Percentiles rank a stretch among this genome's conserved stretches.
Evolutionary conservation across 352 stramenopile species (phyloP).

Genomic region (Phytopythium kandeliae): DNA sequence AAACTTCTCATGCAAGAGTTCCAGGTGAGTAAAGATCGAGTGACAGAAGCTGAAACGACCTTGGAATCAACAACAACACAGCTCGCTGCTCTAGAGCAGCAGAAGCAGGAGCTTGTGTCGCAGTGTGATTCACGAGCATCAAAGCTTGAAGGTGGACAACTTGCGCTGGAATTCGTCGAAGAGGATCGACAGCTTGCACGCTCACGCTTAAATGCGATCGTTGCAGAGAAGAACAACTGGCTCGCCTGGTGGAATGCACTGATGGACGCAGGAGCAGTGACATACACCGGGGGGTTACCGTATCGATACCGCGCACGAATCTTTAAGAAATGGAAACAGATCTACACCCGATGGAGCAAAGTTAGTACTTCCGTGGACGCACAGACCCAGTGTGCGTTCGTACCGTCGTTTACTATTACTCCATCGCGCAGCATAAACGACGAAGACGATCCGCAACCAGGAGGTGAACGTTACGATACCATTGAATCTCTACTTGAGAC

Average conservation of each 20-base stretch:
- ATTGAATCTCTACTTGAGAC: not conserved
- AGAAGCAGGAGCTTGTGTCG: conserved; percentile 19
- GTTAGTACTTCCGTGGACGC: not conserved
- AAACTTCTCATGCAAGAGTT: conserved; percentile 57
- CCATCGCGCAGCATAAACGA: not conserved
- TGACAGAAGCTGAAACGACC: conserved; percentile 38
- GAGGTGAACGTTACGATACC: not conserved
- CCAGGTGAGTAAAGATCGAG: conserved; percentile 58
- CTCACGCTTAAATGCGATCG: conserved; percentile 9
- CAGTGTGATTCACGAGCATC: conserved; percentile 19
- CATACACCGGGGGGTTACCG: conserved; percentile 22
- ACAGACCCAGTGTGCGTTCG: not conserved
- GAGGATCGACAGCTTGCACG: conserved; percentile 25
- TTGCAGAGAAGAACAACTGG: conserved; percentile 15
- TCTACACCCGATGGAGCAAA: not conserved
- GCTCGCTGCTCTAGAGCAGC: conserved; percentile 17
- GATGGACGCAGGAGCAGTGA: conserved; percentile 30
- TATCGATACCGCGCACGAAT: not conserved
- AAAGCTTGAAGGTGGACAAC: conserved; percentile 20
- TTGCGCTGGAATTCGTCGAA: conserved; percentile 27
- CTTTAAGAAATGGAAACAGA: not conserved
- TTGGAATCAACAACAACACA: conserved; percentile 17
- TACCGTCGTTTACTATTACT: not conserved
- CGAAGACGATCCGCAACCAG: not conserved
- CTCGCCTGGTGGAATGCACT: conserved; percentile 52